Conservation (phyloP, 2,329 filamentous ascomycete species). For the Pseudogymnoascus pannorum region DNA sequence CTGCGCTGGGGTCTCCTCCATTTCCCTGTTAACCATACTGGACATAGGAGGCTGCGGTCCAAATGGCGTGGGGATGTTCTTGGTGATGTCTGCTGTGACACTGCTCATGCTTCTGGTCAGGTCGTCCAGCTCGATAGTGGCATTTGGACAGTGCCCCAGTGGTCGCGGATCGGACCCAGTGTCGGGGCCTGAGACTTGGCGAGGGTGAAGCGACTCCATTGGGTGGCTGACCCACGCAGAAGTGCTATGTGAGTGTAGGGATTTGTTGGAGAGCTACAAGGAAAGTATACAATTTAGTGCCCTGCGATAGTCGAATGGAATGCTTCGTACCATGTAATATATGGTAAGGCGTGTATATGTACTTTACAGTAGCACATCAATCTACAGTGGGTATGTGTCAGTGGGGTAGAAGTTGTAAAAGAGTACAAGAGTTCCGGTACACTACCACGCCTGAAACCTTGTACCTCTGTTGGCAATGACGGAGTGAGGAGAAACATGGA, state of each 20-base stretch:
- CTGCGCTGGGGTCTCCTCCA: slow-evolving; percentile 6
- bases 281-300: neutral
- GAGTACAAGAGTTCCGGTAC: neutral
- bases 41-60: neutral
- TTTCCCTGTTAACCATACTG: slow-evolving; percentile 4
- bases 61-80: slow-evolving; percentile 1
- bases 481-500: neutral
- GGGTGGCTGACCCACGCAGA: neutral
- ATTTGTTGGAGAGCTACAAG: slow-evolving; percentile 3
- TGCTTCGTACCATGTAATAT: neutral
- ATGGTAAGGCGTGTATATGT: neutral
- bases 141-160: slow-evolving; percentile 2
- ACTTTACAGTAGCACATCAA: neutral
- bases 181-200: slow-evolving; percentile 7
- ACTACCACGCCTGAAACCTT: slow-evolving; percentile 2
- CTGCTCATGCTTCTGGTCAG: slow-evolving; percentile 7
- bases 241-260: slow-evolving; percentile 5
- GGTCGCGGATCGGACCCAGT: neutral
- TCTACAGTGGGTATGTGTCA: slow-evolving; percentile 1
- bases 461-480: slow-evolving; percentile 5
- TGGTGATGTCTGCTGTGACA: slow-evolving; percentile 2
- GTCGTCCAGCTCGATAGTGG: slow-evolving; percentile 7
- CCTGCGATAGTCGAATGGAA: slow-evolving; percentile 4
- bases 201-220: slow-evolving; percentile 5
- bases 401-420: neutral